Conservation (phyloP, 129 eudicot species). For the Centrapalus pauciflorus region DNA sequence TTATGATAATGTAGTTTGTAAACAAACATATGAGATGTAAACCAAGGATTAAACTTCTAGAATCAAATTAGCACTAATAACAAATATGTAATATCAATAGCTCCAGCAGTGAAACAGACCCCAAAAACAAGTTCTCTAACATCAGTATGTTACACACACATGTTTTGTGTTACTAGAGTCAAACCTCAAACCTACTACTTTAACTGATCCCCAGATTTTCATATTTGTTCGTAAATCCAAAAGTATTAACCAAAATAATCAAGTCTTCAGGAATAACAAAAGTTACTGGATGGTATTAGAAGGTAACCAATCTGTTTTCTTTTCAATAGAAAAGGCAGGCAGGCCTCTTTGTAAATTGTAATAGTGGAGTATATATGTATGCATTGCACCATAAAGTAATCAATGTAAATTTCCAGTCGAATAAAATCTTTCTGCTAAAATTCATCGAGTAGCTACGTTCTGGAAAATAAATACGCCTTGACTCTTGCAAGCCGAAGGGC, state of each 20-base stretch:
- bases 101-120: background rate
- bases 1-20: background rate
- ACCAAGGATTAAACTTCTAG: background rate
- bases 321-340: background rate
- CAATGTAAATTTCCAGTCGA: background rate
- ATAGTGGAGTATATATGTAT: background rate
- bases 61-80: background rate
- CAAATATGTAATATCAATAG: background rate
- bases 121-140: background rate
- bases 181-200: background rate
- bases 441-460: background rate
- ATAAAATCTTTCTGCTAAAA: background rate
- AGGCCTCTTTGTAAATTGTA: background rate
- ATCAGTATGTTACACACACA: background rate
- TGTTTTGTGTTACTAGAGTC: background rate
- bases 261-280: background rate
- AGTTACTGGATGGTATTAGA: background rate
- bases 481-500: background rate
- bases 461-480: background rate
- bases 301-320: background rate
- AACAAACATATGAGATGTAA: background rate
- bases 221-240: background rate
- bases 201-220: background rate
- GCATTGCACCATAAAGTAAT: background rate
- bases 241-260: background rate